Base-by-base conservation (phyloP, 371 early-diverging fungal genomes). In the Umbelopsis sp. region DNA sequence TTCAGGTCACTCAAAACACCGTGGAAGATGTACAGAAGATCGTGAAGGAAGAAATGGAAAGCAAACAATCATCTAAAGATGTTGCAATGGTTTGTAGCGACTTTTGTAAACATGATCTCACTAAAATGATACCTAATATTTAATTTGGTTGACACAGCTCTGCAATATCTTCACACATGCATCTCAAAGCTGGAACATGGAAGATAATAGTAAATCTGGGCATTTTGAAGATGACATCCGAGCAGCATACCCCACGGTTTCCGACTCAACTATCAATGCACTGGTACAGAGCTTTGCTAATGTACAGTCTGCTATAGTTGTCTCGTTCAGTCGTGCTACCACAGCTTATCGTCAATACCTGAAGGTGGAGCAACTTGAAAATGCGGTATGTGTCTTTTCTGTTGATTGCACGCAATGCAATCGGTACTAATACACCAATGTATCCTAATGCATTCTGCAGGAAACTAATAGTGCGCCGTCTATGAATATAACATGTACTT, bases 401-500 rank as follows among this genome's bases (percentile, higher is more conserved):
- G 37, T 12, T 18, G 29, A 7, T n/a, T 35, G 25, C 0, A 29
- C 29, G 14, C 12, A 51, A 51, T 29, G 52, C 1, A 51, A 51
- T 20, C 22, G 8, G 52, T 20, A 14, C 52, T 22, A 22, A 22
- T 22, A 22, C 22, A 22, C 22, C 22, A 14, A 22, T 1, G 4
- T 6, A 6, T 51, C 0, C 24, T 51, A 25, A 29, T 20, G 52
- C 20, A 51, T 41, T 7, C 12, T 41, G 41, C 12, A 57, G 57
- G 57, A 32, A 29, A 35, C 57, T 1, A 57, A 57, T 18, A 57
- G 57, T 29, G 32, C 57, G 29, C 57, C 83, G 8, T 82, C 83
- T 9, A 77, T 73, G 72, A 68, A 80, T 8, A 83, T 84, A n/a
- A 88, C 88, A 1, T 86, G 90, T 16, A 85, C 91, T 0, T 69